Conservation (phyloP, 257 asterid species). For the Apocynum venetum region DNA sequence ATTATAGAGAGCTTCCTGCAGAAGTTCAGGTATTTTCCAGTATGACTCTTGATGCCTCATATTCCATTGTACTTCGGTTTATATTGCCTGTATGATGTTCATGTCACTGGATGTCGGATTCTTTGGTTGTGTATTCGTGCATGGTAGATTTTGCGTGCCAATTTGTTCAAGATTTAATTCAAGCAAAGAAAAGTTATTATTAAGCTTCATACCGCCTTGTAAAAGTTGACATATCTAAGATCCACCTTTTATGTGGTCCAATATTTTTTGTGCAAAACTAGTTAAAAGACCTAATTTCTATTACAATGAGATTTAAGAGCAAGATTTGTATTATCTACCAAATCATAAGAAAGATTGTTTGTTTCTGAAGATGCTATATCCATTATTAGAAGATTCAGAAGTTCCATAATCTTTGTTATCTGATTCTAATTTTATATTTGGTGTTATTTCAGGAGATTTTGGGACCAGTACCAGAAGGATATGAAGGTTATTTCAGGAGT, state of each 20-base stretch:
- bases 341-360: not conserved
- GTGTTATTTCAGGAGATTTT: conserved; percentile 52
- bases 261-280: not conserved
- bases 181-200: not conserved
- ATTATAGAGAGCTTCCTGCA: conserved; percentile 83
- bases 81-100: too few relatives aligned
- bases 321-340: not conserved
- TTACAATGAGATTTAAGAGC: not conserved
- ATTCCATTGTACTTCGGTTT: not conserved
- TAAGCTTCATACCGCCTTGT: not conserved
- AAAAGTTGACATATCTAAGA: not conserved
- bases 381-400: too few relatives aligned
- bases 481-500: conserved; percentile 62
- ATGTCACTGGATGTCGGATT: too few relatives aligned
- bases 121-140: too few relatives aligned
- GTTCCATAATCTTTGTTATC: not conserved
- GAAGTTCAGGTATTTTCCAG: conserved; percentile 68
- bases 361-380: not conserved
- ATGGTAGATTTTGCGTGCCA: not conserved
- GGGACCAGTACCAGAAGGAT: conserved; percentile 89
- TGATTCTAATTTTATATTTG: conserved; percentile 5
- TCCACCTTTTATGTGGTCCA: not conserved
- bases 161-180: not conserved
- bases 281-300: not conserved
- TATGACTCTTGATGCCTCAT: not conserved